These are phyloP conservation scores for Malassezia sympodialis DNA, from an alignment of 1,284 basidiomycete genomes.

Conservation along the genomic window DNA sequence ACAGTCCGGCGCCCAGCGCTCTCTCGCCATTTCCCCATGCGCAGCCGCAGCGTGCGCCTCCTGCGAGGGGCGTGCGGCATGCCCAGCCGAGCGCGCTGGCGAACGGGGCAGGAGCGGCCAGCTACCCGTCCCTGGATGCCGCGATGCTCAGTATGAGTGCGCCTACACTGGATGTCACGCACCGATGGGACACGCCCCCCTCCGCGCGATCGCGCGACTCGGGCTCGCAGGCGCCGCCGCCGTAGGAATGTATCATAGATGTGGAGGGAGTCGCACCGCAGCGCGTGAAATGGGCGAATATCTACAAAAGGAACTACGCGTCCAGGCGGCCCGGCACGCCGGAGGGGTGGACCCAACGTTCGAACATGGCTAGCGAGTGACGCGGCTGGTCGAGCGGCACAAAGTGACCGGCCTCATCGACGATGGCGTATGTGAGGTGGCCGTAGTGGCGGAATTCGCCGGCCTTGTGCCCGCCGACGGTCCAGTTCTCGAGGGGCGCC, in stretches of 20 bases:
- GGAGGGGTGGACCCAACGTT: conserved; percentile 31
- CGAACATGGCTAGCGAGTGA: conserved; percentile 34
- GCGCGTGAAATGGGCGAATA: neutral
- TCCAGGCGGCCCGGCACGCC: conserved; percentile 8
- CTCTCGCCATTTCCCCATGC: conserved; percentile 45
- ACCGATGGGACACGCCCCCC: neutral
- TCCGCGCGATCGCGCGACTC: neutral
- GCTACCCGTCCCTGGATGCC: conserved; percentile 26
- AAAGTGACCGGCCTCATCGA: conserved; percentile 42
- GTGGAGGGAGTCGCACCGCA: neutral
- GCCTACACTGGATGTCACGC: conserved; percentile 8
- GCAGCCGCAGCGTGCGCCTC: neutral
- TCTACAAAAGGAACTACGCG: neutral
- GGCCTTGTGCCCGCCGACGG: conserved; percentile 14
- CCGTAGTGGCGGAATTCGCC: conserved; percentile 28
- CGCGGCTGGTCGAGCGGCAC: conserved; percentile 40
- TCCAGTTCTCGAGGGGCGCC: conserved; percentile 28
- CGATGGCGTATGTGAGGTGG: conserved; percentile 33
- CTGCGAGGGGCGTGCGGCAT: neutral
- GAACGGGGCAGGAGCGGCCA: neutral
- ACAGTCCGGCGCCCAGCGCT: conserved; percentile 37
- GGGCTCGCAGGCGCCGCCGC: neutral
- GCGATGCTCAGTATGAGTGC: conserved; percentile 34
- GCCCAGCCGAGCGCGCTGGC: neutral
- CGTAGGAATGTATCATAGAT: neutral